Evolutionary conservation across 352 stramenopile genomes (phyloP), one percentile per base, ranked within the genome.

Genomic region (Phytophthora ohioensis): DNA sequence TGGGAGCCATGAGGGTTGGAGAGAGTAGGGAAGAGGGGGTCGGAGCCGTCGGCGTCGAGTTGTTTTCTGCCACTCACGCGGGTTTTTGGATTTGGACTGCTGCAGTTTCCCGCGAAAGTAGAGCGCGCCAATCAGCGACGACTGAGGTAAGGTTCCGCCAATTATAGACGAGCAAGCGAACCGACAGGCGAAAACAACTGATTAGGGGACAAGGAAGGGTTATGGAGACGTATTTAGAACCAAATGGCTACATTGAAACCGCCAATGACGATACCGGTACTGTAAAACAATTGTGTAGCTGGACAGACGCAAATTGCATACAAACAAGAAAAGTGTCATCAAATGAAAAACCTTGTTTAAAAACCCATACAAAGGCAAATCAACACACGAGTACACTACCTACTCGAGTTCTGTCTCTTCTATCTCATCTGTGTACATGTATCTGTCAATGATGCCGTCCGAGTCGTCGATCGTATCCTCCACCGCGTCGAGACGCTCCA

Each of bases 51-150:
- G 71, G 60, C 42, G 75, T 80, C 75, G 68, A 80, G 74, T 82
- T 82, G 53, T 80, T 75, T 82, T 80, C 75, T 82, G 75, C 69
- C 67, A 78, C 13, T 70, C 59, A 71, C 21, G 38, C 27, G 38
- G 41, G 65, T 73, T 76, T 72, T 68, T 41, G 51, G 56, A 68
- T 73, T 75, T 78, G 48, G 67, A 63, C 38, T 42, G 15, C n/a
- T 27, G 27, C 30, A 54, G 55, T 67, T 71, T 75, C 59, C 60
- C 66, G 48, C 51, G 52, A 68, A 71, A 66, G 46, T n/a, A 5
- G 42, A 60, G 17, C 21, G 9, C 2, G 10, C 75, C 75, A 82
- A 82, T 75, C 35, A 41, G 10, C 62, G 4, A 15, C 9, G 4
- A 15, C n/a, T 42, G 1, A 0, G 10, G 6, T 4, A 36, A 60